Evolutionary conservation across 2,329 filamentous ascomycete species (phyloP), one percentile per base, ranked within the genome.

Genomic region (Akanthomyces uredinophilus): DNA sequence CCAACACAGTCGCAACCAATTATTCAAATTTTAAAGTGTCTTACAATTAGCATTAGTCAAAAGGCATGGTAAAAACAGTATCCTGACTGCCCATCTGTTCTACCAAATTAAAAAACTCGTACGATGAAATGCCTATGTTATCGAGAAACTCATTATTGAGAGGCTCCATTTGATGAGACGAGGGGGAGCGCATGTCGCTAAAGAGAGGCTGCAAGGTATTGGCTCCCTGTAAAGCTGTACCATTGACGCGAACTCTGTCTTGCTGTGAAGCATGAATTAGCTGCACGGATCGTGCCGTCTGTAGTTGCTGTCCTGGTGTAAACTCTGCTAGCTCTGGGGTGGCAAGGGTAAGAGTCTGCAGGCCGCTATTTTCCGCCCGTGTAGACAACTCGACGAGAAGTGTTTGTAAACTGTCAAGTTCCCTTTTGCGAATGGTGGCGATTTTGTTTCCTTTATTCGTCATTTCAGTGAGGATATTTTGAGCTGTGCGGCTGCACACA

Each of bases 101-200:
- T 14, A 76, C 71, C 10, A 77, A 74, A 0, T 69, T 69, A 11
- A 76, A 61, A 41, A 77, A 76, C n/a, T 76, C 74, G 39, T 73
- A 69, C 0, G 73, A 75, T 0, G 74, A 77, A 20, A 76, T 76
- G 0, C 75, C 75, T 62, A 77, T 71, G 41, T 69, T 71, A 11
- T 74, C 71, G 10, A 77, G 65, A 35, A 75, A 71, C 24, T 73
- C 71, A 29, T 70, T 66, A 58, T 70, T 69, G n/a, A 51, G 69
- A 5, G 32, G 24, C 55, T 41, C 27, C n/a, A 56, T 20, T 20
- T 37, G 52, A 18, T 27, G 22, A 22, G 52, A 6, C 8, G 8
- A 10, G 16, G 32, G 37, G 13, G 18, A 43, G 8, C 35, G 29
- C 20, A 27, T 29, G 11, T 49, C 46, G 22, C 24, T 13, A 10